Conservation (phyloP, 352 stramenopile species). For the Phytophthora macrochlamydospora region DNA sequence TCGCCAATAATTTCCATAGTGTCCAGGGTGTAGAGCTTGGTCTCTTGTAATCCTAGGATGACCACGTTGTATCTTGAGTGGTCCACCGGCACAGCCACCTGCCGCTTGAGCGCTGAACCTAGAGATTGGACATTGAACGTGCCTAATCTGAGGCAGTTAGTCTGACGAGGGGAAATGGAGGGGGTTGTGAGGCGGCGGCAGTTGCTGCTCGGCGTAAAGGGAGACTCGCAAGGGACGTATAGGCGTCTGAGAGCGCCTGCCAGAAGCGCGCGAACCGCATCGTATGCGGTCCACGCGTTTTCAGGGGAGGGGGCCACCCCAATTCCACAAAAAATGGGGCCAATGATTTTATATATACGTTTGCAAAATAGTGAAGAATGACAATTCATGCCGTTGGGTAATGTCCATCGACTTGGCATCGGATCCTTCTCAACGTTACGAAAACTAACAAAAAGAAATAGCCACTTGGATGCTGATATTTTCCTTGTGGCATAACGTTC, state of each 20-base stretch:
- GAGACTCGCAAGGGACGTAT: background rate
- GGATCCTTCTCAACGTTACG: too few species aligned
- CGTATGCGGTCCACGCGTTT: background rate
- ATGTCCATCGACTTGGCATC: too few species aligned
- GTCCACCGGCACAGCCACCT: background rate
- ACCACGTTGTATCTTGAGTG: background rate
- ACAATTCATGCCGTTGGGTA: too few species aligned
- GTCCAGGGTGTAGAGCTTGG: slow-evolving; percentile 21
- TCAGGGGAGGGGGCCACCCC: background rate
- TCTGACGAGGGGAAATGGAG: background rate
- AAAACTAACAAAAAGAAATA: too few species aligned
- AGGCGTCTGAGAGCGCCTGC: background rate
- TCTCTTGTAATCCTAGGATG: background rate
- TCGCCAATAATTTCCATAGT: slow-evolving; percentile 6
- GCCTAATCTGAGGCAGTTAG: slow-evolving; percentile 1
- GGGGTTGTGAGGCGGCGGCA: background rate
- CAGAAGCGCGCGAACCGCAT: slow-evolving; percentile 1
- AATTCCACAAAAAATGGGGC: background rate
- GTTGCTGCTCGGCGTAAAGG: background rate
- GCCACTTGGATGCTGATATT: too few species aligned
- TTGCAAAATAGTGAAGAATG: too few species aligned
- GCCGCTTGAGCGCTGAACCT: background rate
- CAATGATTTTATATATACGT: too few species aligned
- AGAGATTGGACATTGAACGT: slow-evolving; percentile 2
- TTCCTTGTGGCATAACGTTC: too few species aligned